Evolutionary conservation across 371 early-diverging fungal genomes (phyloP).

Genomic region (Haplosporangium sp.): DNA sequence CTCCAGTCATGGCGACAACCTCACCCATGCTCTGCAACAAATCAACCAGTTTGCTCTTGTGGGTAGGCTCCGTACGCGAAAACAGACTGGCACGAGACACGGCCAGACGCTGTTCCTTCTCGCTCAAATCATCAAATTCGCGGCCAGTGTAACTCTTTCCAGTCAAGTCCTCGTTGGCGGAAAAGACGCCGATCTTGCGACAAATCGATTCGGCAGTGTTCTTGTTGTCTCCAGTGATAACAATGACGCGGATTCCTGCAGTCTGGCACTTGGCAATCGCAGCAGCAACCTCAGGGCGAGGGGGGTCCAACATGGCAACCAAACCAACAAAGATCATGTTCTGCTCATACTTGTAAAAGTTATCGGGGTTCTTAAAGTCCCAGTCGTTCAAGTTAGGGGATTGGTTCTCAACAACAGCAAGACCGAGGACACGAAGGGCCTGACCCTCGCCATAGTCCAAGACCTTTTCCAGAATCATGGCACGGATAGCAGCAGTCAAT

Average conservation of each 20-base stretch:
- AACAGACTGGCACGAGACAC: conserved; percentile 87
- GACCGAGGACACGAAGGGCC: conserved; percentile 88
- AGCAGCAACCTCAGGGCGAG: conserved; percentile 91
- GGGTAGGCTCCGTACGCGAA: conserved; percentile 94
- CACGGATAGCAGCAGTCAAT: conserved; percentile 76
- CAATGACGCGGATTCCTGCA: conserved; percentile 97
- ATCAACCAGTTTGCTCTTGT: conserved; percentile 94
- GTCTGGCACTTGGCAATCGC: conserved; percentile 86
- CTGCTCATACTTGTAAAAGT: conserved; percentile 78
- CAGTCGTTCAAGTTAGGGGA: conserved; percentile 58
- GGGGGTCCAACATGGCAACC: conserved; percentile 97
- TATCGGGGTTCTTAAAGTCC: conserved; percentile 70
- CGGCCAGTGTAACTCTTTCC: conserved; percentile 92
- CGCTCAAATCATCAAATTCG: conserved; percentile 88
- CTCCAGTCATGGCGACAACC: conserved; percentile 98
- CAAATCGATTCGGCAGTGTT: conserved; percentile 96
- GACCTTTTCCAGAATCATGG: conserved; percentile 73
- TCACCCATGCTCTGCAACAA: conserved; percentile 86
- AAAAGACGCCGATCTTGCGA: conserved; percentile 93
- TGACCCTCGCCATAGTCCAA: conserved; percentile 81
- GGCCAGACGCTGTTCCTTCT: conserved; percentile 76
- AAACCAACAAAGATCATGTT: conserved; percentile 93
- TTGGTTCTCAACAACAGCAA: conserved; percentile 84
- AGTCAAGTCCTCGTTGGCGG: conserved; percentile 70
- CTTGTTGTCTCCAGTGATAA: conserved; percentile 99